Percentiles rank a stretch among this genome's conserved stretches.
Evolutionary conservation across 805 yeast species (phyloP).

Genomic region (Saccharomycopsis oosterbeekiorum): DNA sequence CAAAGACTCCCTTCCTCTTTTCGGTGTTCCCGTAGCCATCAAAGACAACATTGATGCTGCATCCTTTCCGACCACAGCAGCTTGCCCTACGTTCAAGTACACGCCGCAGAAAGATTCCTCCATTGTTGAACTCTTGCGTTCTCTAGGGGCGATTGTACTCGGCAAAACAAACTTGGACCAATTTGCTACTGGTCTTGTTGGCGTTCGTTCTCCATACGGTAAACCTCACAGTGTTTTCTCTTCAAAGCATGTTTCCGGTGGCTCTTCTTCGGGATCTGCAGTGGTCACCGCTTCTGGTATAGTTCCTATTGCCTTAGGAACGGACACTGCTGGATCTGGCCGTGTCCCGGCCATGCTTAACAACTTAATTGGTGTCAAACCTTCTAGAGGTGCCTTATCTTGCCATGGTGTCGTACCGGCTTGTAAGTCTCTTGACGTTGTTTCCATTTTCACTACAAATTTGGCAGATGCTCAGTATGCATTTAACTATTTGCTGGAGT

Average conservation of each 20-base stretch:
- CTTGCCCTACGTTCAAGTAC: constrained; percentile 80
- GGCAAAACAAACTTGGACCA: constrained; percentile 96
- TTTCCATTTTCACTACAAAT: constrained; percentile 71
- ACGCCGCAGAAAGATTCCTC: constrained; percentile 64
- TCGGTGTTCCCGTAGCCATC: constrained; percentile 92
- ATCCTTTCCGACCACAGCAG: constrained; percentile 83
- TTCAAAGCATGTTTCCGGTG: constrained; percentile 78
- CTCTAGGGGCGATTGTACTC: constrained; percentile 85
- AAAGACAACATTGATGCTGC: constrained; percentile 91
- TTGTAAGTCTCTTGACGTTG: constrained; percentile 89
- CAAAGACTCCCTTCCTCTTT: constrained; percentile 52
- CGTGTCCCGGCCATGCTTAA: constrained; percentile 95
- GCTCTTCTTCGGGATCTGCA: constrained; percentile 95
- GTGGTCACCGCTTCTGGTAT: constrained; percentile 81
- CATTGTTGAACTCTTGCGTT: constrained; percentile 60
- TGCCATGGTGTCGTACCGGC: constrained; percentile 95
- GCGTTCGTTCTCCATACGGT: constrained; percentile 93
- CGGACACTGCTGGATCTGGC: constrained; percentile 98
- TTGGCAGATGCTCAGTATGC: constrained; percentile 75
- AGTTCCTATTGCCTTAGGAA: constrained; percentile 84
- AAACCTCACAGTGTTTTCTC: constrained; percentile 74
- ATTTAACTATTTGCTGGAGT: constrained; percentile 60
- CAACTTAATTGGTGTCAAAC: constrained; percentile 86
- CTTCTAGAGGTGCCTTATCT: constrained; percentile 81
- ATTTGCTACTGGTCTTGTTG: constrained; percentile 95